These are phyloP conservation scores for Exophiala viscosa DNA, from an alignment of 2,329 filamentous ascomycete species.

Conservation along the genomic window DNA sequence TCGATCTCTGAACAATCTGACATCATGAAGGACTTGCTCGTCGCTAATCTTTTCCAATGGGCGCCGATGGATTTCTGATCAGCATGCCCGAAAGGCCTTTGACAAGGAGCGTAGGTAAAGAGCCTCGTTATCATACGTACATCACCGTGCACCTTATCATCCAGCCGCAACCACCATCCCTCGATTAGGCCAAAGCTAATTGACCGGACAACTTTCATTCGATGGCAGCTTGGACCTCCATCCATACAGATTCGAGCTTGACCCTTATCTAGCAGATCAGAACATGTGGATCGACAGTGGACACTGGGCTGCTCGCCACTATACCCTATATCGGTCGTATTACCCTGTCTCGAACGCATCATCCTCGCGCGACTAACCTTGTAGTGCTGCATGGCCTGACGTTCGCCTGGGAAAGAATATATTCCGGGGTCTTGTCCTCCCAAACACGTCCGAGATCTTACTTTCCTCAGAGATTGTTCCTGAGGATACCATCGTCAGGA, in stretches of 20 bases:
- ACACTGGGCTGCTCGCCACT: background rate
- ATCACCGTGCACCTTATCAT: slow-evolving; percentile 5
- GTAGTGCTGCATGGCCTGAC: background rate
- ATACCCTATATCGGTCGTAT: background rate
- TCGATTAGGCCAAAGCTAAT: background rate
- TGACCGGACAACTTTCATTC: background rate
- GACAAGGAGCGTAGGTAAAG: background rate
- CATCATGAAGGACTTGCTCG: background rate
- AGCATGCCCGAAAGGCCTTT: background rate
- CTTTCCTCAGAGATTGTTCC: background rate
- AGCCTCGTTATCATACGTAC: background rate
- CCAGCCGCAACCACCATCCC: background rate
- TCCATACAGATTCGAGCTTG: slow-evolving; percentile 14
- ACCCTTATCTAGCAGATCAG: slow-evolving; percentile 16
- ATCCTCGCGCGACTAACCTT: background rate
- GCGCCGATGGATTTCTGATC: background rate
- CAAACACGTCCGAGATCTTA: background rate
- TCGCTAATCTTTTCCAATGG: slow-evolving; percentile 1
- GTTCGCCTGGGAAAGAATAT: background rate
- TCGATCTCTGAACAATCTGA: background rate
- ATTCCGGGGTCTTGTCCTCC: background rate
- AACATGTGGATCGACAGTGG: slow-evolving; percentile 1
- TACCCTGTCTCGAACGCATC: background rate
- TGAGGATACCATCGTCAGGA: slow-evolving; percentile 4
- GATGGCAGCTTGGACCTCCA: background rate